Conservation (phyloP, 305 asterid species). For the Plantago lanceolata region DNA sequence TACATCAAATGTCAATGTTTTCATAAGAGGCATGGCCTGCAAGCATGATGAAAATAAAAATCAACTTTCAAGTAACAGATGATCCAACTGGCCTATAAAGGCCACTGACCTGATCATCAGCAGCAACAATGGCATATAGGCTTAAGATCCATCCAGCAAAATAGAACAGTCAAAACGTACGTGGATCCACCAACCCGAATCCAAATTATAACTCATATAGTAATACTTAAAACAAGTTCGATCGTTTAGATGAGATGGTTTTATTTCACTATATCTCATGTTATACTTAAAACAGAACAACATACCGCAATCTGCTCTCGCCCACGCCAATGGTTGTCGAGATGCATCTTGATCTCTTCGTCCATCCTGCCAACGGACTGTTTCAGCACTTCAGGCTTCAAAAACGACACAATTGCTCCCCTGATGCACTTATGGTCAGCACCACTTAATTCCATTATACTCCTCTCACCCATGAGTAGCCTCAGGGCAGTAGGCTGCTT, state of each 20-base stretch:
- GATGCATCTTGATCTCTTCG: slow-evolving; percentile 24
- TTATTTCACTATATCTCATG: too few species aligned
- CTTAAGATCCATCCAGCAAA: too few species aligned
- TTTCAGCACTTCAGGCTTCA: slow-evolving; percentile 30
- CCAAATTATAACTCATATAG: too few species aligned
- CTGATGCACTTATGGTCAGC: slow-evolving; percentile 29
- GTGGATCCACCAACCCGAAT: too few species aligned
- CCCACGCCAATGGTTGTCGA: slow-evolving; percentile 21
- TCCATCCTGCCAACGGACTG: slow-evolving; percentile 22
- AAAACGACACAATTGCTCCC: slow-evolving; percentile 30
- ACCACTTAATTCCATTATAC: slow-evolving; percentile 27
- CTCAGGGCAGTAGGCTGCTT: slow-evolving; percentile 26
- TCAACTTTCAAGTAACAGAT: background rate
- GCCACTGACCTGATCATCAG: too few species aligned
- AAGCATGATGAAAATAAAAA: background rate
- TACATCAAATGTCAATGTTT: slow-evolving; percentile 28
- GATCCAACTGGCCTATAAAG: too few species aligned
- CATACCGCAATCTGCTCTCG: slow-evolving; percentile 10
- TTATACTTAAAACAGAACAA: too few species aligned
- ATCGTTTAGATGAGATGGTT: too few species aligned
- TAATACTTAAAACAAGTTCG: too few species aligned
- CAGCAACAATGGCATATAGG: too few species aligned
- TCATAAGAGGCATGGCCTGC: slow-evolving; percentile 33
- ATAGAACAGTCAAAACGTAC: too few species aligned
- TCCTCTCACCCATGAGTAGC: slow-evolving; percentile 25